Percentiles rank a stretch among this genome's conserved stretches.
These are phyloP conservation scores for Anthostomella pinea DNA, from an alignment of 2,329 filamentous ascomycete species.

Conservation along the genomic window DNA sequence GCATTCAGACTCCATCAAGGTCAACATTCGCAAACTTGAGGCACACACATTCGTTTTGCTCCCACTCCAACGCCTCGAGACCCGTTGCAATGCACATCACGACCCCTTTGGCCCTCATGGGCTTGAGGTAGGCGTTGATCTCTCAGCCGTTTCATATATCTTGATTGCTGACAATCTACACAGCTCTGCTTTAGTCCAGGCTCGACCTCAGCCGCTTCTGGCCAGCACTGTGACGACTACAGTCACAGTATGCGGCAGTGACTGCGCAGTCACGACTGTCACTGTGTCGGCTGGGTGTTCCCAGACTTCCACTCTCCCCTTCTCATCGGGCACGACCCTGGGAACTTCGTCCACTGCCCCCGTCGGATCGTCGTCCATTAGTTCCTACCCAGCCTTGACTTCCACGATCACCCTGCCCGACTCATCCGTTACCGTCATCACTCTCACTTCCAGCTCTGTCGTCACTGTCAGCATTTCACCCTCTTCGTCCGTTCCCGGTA, in stretches of 20 bases:
- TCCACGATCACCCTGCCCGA: slow-evolving; percentile 9
- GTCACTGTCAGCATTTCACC: slow-evolving; percentile 14
- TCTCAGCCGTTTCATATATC: neutral
- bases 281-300: slow-evolving; percentile 27
- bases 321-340: slow-evolving; percentile 11
- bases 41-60: slow-evolving; percentile 26
- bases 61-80: slow-evolving; percentile 7
- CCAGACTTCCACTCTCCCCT: slow-evolving; percentile 11
- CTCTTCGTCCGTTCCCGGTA: slow-evolving; percentile 6
- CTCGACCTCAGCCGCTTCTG: slow-evolving; percentile 18
- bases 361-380: slow-evolving; percentile 8
- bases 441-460: slow-evolving; percentile 18
- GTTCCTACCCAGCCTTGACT: slow-evolving; percentile 3
- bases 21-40: slow-evolving; percentile 11
- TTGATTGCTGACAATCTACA: slow-evolving; percentile 19
- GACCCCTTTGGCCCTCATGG: slow-evolving; percentile 23
- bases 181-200: slow-evolving; percentile 23
- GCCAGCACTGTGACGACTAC: slow-evolving; percentile 21
- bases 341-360: slow-evolving; percentile 16
- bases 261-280: slow-evolving; percentile 26
- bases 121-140: slow-evolving; percentile 22
- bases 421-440: slow-evolving; percentile 13
- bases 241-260: slow-evolving; percentile 26
- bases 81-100: slow-evolving; percentile 21
- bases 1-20: slow-evolving; percentile 2